Evolutionary conservation across 768 basidiomycete species (phyloP).

Genomic region (Harrya chromipes): DNA sequence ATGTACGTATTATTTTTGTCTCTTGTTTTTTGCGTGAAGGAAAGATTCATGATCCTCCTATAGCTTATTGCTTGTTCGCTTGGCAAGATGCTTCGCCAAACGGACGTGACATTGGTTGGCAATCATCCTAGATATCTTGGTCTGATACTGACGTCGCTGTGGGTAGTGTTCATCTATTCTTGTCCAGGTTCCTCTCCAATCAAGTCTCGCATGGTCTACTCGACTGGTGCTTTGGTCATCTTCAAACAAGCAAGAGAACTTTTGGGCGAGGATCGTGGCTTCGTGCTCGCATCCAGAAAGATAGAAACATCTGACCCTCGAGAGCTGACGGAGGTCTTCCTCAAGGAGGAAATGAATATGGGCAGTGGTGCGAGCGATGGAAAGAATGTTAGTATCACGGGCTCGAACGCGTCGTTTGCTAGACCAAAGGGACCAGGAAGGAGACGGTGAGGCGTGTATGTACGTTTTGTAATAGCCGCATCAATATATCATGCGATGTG

Average conservation of each 20-base stretch:
- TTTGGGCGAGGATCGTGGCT: constrained; percentile 41
- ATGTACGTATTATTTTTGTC: constrained; percentile 35
- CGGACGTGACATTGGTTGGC: constrained; percentile 60
- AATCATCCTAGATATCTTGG: neutral
- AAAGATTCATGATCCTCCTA: neutral
- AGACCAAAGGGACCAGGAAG: constrained; percentile 67
- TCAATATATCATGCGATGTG: too few relatives aligned
- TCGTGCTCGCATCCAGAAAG: constrained; percentile 51
- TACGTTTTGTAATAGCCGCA: too few relatives aligned
- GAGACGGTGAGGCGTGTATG: constrained; percentile 34
- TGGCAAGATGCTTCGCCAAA: constrained; percentile 52
- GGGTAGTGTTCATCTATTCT: constrained; percentile 85
- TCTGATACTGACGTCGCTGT: constrained; percentile 4
- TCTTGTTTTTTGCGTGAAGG: neutral
- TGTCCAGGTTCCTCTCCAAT: constrained; percentile 81
- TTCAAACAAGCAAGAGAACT: constrained; percentile 55
- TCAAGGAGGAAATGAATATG: constrained; percentile 57
- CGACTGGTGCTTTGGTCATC: constrained; percentile 58
- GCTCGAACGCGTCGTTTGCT: constrained; percentile 52
- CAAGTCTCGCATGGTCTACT: constrained; percentile 88
- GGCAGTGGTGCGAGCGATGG: constrained; percentile 5
- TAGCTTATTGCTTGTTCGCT: constrained; percentile 62
- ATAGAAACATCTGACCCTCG: constrained; percentile 80
- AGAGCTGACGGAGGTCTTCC: constrained; percentile 64
- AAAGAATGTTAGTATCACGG: constrained; percentile 2